These are phyloP conservation scores for Coccomyxa sp. DNA, from an alignment of 139 green algal genomes.

Conservation along the genomic window DNA sequence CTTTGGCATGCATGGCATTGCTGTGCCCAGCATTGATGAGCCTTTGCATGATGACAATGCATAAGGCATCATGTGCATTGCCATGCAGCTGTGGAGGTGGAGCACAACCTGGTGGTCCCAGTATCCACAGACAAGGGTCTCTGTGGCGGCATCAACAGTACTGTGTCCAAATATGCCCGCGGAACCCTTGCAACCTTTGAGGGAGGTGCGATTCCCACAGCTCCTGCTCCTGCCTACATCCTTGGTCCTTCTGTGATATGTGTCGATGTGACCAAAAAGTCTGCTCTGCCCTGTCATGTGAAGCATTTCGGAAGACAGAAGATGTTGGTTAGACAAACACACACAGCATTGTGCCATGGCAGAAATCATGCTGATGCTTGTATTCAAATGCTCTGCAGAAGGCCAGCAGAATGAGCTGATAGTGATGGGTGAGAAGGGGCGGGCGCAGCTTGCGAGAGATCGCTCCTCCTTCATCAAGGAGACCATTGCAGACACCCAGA, in stretches of 20 bases:
- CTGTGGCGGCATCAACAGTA: conserved; percentile 98
- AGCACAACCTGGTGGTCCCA: conserved; percentile 77
- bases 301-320: no score
- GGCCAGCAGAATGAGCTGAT: conserved; percentile 38
- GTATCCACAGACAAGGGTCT: conserved; percentile 93
- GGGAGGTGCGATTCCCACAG: not conserved
- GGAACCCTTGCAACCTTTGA: conserved; percentile 14
- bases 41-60: not conserved
- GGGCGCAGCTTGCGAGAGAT: conserved; percentile 74
- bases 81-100: conserved; percentile 25
- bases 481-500: conserved; percentile 62
- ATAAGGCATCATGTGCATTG: not conserved
- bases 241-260: no score
- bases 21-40: not conserved
- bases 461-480: conserved; percentile 34
- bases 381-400: conserved; percentile 14
- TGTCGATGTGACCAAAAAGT: no score
- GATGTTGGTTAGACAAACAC: no score
- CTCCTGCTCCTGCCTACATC: not conserved
- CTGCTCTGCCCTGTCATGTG: no score
- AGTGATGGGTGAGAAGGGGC: conserved; percentile 91
- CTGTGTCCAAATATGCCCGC: conserved; percentile 83
- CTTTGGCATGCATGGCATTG: no score
- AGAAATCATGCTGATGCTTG: no score
- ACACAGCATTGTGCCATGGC: no score